Evolutionary conservation across 2,329 filamentous ascomycete genomes (phyloP).

Genomic region (Pseudogymnoascus sp.): DNA sequence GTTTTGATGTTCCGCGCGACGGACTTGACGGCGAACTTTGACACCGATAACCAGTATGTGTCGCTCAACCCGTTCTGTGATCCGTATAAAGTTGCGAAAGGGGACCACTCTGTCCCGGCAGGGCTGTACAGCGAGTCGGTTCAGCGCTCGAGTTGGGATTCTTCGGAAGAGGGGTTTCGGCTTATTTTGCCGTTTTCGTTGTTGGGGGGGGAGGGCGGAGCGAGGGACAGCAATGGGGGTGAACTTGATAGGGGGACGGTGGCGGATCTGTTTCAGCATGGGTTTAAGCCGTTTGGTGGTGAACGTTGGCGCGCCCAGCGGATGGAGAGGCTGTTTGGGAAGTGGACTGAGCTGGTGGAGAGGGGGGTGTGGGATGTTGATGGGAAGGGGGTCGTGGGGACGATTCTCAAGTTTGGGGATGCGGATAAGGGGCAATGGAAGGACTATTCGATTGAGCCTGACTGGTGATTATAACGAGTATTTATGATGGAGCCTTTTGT

Average conservation of each 20-base stretch:
- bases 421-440: slow-evolving; percentile 7
- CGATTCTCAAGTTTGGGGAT: slow-evolving; percentile 11
- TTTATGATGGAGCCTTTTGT: background rate
- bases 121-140: slow-evolving; percentile 10
- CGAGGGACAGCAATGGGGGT: slow-evolving; percentile 9
- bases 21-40: background rate
- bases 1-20: background rate
- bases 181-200: slow-evolving; percentile 11
- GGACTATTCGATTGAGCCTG: slow-evolving; percentile 2
- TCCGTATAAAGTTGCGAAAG: background rate
- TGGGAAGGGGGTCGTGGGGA: slow-evolving; percentile 7
- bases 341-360: slow-evolving; percentile 13
- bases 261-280: slow-evolving; percentile 14
- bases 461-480: background rate
- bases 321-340: slow-evolving; percentile 10
- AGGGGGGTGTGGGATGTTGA: slow-evolving; percentile 11
- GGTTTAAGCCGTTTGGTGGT: slow-evolving; percentile 11
- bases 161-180: slow-evolving; percentile 10
- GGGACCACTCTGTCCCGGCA: slow-evolving; percentile 2
- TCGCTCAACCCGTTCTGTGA: background rate
- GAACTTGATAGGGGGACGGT: slow-evolving; percentile 5
- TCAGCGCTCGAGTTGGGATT: background rate
- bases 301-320: slow-evolving; percentile 9
- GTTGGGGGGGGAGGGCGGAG: background rate
- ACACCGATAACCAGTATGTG: background rate